Conservation (phyloP, 1,284 basidiomycete species). For the Somion occarium region DNA sequence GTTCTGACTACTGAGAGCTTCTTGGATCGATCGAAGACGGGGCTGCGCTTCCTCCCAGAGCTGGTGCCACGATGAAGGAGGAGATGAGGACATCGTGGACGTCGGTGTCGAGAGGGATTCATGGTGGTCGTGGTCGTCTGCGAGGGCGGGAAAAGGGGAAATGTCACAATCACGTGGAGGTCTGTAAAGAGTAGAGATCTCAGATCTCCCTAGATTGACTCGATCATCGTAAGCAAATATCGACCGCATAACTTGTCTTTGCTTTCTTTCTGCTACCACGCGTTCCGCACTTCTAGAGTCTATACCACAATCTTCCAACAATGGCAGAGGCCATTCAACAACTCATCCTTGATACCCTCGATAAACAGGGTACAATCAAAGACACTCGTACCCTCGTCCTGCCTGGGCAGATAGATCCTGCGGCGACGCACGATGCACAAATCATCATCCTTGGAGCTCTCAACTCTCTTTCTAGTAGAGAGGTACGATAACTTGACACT, state of each 20-base stretch:
- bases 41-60: conserved; percentile 61
- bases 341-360: conserved; percentile 71
- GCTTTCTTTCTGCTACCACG: not conserved
- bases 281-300: not conserved
- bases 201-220: conserved; percentile 11
- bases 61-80: conserved; percentile 43
- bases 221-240: conserved; percentile 11
- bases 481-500: conserved; percentile 46
- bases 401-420: conserved; percentile 56
- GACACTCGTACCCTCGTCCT: conserved; percentile 75
- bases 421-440: conserved; percentile 70
- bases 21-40: conserved; percentile 42
- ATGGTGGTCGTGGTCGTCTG: not conserved
- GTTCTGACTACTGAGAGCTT: conserved; percentile 28
- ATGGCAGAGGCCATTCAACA: conserved; percentile 81
- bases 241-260: conserved; percentile 1
- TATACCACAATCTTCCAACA: conserved; percentile 8
- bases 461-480: conserved; percentile 83
- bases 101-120: conserved; percentile 10
- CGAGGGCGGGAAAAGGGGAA: not conserved
- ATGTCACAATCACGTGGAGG: conserved; percentile 8
- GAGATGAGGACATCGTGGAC: conserved; percentile 10
- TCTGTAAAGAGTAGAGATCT: not conserved
- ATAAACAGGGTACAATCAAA: conserved; percentile 51
- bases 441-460: conserved; percentile 81